Evolutionary conservation across 768 basidiomycete species (phyloP), one percentile per base, ranked within the genome.

Genomic region (Termitomyces sp.): DNA sequence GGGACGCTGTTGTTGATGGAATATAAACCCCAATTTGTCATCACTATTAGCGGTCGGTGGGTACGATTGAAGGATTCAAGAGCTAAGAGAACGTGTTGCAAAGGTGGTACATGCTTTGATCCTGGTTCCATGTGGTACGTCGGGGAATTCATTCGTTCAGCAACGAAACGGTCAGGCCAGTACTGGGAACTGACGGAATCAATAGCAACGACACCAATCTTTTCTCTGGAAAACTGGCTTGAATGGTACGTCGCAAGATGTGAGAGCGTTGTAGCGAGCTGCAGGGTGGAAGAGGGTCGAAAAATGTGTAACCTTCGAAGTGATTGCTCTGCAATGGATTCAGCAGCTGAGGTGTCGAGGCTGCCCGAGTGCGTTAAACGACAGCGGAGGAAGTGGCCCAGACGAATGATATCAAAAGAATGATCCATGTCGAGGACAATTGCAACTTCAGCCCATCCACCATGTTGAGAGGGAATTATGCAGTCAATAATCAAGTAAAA

Each of bases 141-240:
- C 36, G 57, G 54, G 39, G 61, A 56, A 18, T 63, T 60, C 53
- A 75, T 59, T 61, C 83, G 83, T 68, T 92, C 90, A 31, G 72
- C 71, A 39, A 75, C 73, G 65, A 84, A 86, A 42, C 87, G 82
- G 67, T 94, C 91, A 3, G 78, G 60, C 92, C 92, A 94, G 69
- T 90, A 82, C 65, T 87, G 90, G 0, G 88, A 68, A 67, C 86
- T 86, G 57, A 91, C 69, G 14, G 90, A 91, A 70, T 94, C 92
- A 46, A 94, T 74, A 10, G 82, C 83, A 37, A 94, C 69, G 54
- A 91, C 63, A 6, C 84, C 85, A 12, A 93, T 76, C 59, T 85
- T 84, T 32, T 74, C 69, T 43, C 80, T 69, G 32, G 79, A 74
- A 58, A 86, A 76, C 53, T 74, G 70, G 18, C 67, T 65, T 3